Evolutionary conservation across 768 basidiomycete genomes (phyloP), one percentile per base, ranked within the genome.

Genomic region (Rickenella mellea): DNA sequence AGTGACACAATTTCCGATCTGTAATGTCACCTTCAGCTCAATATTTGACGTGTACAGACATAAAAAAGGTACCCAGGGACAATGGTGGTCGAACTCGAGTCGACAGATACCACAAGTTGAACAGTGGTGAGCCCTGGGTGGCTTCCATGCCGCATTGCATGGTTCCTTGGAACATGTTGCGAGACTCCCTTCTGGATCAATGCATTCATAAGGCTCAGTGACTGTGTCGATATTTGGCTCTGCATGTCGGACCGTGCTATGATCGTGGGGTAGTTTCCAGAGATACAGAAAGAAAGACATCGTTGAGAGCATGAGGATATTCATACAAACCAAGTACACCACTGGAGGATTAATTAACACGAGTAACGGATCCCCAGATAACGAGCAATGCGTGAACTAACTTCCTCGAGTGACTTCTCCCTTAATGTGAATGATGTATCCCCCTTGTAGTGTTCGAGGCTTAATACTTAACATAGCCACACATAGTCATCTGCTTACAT

Each of bases 21-120:
- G 21, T 52, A 42, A 6, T 10, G 19, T 14, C 10, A 43, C 12
- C 27, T 19, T n/a, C 14, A n/a, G 22, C 8, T 4, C n/a, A n/a
- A 31, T 32, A 30, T 32, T 28, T 11, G 40, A 24, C 7, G 14
- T 4, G 21, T n/a, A 28, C 7, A 35, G 4, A 27, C 5, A 6
- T 12, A 35, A 29, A 15, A 11, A 11, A 3, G 37, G 8, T n/a
- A 48, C 36, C 51, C 52, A 57, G 12, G 55, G 52, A 48, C 62
- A 65, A 50, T 60, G 58, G 43, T 65, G 63, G 49, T 65, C 63
- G 41, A 60, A 64, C 5, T 55, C 59, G 0, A 48, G 44, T 27
- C 62, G 48, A 47, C 63, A 65, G 14, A 45, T 42, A 7, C 48
- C 46, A 37, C 61, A 64, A 19, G 54, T 47, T 7, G 49, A 54